Base-by-base conservation (phyloP, 805 yeast genomes). In the Starmerella bombi region DNA sequence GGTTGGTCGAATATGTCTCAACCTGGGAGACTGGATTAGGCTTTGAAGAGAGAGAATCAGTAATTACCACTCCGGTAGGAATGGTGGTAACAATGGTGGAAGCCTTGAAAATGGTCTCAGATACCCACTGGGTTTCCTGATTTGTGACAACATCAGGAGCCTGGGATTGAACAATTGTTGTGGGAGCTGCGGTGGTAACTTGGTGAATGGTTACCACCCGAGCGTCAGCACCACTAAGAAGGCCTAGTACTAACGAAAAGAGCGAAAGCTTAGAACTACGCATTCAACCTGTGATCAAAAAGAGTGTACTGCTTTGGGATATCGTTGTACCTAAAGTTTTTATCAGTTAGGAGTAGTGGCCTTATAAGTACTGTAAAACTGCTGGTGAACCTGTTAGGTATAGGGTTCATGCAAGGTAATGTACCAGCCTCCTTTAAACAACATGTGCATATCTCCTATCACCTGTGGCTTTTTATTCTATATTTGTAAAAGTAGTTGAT, bases 21-120 rank as follows among this genome's bases (percentile, higher is more conserved):
- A 45, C 49, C 31, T 60, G 60, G 3, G 59, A 52, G 14, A 60
- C 58, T 16, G 66, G 66, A 23, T 57, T 49, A 5, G 46, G 44
- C 19, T 57, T 45, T 14, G 53, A 46, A 20, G 58, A 48, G 5
- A 60, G 43, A 20, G 64, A 49, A 19, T 56, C 47, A 3, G 65
- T 58, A 30, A 57, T 41, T 16, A 56, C 41, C 1, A 55, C 43
- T 7, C 61, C 57, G 14, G 56, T 48, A 5, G 62, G 54, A 16
- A 59, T 58, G 9, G 62, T 56, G 5, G 53, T 50, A 18, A 59
- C 59, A 17, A 51, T 41, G 20, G 60, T 55, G 5, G 53, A 37
- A 3, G 63, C 63, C 28, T 40, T 40, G 42, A 52, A 58, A 5
- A 59, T 41, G 3, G 62, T 58, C n/a, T 47, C 42, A 9, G 57